Evolutionary conservation across 2,329 filamentous ascomycete species (phyloP).

Genomic region (Botryotinia narcissicola): DNA sequence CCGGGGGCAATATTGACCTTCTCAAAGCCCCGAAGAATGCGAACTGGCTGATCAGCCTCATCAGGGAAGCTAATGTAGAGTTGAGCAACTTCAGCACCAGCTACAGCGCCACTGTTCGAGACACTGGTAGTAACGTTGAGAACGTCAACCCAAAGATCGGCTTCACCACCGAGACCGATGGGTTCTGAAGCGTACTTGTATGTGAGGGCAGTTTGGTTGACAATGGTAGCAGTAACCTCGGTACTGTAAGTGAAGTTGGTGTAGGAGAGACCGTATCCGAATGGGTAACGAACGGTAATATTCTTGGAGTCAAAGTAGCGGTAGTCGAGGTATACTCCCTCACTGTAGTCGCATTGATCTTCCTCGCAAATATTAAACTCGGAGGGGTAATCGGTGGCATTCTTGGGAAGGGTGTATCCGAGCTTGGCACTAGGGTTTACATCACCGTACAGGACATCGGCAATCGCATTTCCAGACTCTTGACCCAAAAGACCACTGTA

Average conservation of each 20-base stretch:
- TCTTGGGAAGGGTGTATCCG: not conserved
- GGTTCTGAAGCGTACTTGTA: not conserved
- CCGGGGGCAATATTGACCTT: not conserved
- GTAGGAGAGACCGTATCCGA: not conserved
- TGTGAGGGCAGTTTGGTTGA: not conserved
- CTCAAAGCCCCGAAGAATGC: not conserved
- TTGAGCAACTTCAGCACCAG: not conserved
- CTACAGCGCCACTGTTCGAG: not conserved
- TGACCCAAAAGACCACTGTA: slow-evolving; percentile 60
- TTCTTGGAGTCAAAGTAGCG: not conserved
- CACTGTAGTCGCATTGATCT: not conserved
- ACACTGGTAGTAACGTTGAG: not conserved
- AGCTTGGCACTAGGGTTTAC: not conserved
- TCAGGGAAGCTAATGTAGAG: not conserved
- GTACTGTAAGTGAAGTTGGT: not conserved
- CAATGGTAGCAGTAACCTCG: not conserved
- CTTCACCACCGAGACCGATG: not conserved
- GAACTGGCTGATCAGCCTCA: not conserved
- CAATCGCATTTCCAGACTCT: slow-evolving; percentile 38
- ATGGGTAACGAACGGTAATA: not conserved
- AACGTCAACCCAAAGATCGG: not conserved
- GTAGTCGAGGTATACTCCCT: not conserved
- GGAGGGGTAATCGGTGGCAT: not conserved
- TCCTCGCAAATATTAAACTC: not conserved
- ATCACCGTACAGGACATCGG: not conserved